Conservation (phyloP, 1,284 basidiomycete genomes). For the Cystobasidiaceae sp. region DNA sequence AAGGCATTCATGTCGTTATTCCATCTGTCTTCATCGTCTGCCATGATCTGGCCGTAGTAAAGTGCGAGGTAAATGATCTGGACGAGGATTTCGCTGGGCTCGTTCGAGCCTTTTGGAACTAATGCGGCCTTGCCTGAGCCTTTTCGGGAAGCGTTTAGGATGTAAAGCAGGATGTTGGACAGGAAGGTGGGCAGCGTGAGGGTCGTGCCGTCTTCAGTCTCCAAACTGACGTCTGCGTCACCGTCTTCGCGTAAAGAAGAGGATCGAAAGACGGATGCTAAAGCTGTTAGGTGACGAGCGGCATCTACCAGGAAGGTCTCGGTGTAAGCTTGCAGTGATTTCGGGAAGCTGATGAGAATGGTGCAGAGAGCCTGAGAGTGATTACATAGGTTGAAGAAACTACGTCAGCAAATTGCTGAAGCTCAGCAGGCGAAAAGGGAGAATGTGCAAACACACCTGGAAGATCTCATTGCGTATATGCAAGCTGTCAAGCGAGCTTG, state of each 20-base stretch:
- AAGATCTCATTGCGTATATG: constrained; percentile 63
- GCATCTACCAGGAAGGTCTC: neutral
- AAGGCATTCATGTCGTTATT: constrained; percentile 81
- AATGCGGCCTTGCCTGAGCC: constrained; percentile 61
- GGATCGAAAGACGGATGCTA: constrained; percentile 16
- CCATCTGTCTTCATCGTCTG: constrained; percentile 90
- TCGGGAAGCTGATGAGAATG: constrained; percentile 66
- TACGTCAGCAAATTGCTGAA: constrained; percentile 29
- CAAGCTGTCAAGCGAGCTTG: neutral
- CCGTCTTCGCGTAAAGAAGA: constrained; percentile 24
- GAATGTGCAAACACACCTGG: constrained; percentile 54
- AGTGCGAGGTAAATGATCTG: constrained; percentile 60
- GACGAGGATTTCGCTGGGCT: constrained; percentile 52
- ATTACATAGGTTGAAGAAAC: constrained; percentile 32
- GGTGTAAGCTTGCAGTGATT: neutral
- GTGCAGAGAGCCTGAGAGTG: constrained; percentile 58
- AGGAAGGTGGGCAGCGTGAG: constrained; percentile 12
- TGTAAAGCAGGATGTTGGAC: constrained; percentile 55
- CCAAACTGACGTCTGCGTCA: constrained; percentile 4
- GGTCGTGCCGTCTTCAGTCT: constrained; percentile 9
- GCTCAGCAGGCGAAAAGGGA: too few relatives aligned
- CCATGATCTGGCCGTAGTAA: constrained; percentile 77
- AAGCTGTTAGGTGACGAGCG: constrained; percentile 13
- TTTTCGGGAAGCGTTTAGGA: constrained; percentile 64
- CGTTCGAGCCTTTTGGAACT: constrained; percentile 45